A percentile compares a stretch with the other conserved stretches of the same genome.
phyloP scores from a whole-genome alignment of 805 yeast species.

The Wickerhamiella bombiphila region DNA sequence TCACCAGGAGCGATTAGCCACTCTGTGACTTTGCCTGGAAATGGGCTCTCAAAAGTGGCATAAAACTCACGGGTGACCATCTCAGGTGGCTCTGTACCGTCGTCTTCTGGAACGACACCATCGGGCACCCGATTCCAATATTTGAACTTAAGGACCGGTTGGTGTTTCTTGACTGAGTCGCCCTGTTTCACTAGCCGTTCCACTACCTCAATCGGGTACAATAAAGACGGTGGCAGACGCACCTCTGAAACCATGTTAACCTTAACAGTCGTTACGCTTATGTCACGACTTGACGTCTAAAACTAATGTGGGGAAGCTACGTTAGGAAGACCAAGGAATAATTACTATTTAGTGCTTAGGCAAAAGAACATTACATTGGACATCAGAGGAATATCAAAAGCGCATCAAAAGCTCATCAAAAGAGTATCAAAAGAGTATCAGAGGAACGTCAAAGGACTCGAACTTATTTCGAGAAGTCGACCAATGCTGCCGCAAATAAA shows the following conservation, averaged over 20 bases:
- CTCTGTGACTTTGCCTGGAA: conserved; percentile 49
- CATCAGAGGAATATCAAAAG: too few species aligned
- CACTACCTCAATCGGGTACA: conserved; percentile 54
- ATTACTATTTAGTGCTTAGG: too few species aligned
- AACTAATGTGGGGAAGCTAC: too few species aligned
- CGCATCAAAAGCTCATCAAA: too few species aligned
- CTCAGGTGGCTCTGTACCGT: conserved; percentile 21
- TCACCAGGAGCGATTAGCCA: conserved; percentile 45
- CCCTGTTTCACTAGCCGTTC: conserved; percentile 34
- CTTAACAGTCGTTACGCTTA: too few species aligned
- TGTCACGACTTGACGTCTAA: too few species aligned
- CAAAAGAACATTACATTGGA: too few species aligned
- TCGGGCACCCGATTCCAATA: conserved; percentile 43
- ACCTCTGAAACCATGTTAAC: conserved; percentile 14
- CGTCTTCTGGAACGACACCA: conserved; percentile 25
- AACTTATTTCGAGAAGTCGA: too few species aligned
- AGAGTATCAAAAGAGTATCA: too few species aligned
- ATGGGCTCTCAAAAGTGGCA: conserved; percentile 60
- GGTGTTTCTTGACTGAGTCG: conserved; percentile 35
- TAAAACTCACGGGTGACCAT: conserved; percentile 26
- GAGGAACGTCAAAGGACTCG: too few species aligned
- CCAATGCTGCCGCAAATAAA: too few species aligned
- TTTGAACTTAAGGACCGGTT: conserved; percentile 43
- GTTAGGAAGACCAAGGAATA: too few species aligned
- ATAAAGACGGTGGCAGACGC: conserved; percentile 42